Percentiles rank a stretch among this genome's conserved stretches.
These are phyloP conservation scores for Jacaranda copaia DNA, from an alignment of 257 asterid species.

Conservation along the genomic window DNA sequence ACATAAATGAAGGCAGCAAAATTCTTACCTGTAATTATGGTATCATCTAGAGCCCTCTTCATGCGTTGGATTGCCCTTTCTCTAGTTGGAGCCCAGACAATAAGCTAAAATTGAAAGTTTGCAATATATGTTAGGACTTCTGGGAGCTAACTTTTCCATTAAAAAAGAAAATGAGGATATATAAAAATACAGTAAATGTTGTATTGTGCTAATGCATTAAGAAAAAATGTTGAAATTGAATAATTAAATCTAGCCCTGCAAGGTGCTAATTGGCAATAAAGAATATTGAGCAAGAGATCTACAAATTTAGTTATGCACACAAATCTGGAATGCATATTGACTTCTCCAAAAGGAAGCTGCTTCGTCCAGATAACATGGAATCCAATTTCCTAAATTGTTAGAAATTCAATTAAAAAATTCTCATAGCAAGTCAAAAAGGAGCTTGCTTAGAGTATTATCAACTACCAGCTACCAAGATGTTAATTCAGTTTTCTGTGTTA, in stretches of 20 bases:
- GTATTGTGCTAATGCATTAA: background rate
- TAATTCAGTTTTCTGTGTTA: background rate
- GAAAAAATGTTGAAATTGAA: background rate
- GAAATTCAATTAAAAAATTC: background rate
- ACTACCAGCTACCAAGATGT: conserved; percentile 6
- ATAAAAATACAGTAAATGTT: conserved; percentile 23
- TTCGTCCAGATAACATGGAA: conserved; percentile 11
- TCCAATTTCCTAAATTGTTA: background rate
- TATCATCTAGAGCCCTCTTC: conserved; percentile 97
- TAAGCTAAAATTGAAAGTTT: conserved; percentile 60
- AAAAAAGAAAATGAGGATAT: conserved; percentile 28
- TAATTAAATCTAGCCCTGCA: background rate
- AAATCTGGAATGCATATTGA: background rate
- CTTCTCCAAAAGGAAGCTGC: conserved; percentile 9
- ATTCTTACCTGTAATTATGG: conserved; percentile 78
- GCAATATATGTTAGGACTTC: conserved; percentile 31
- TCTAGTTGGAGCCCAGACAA: conserved; percentile 99
- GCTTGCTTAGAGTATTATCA: background rate
- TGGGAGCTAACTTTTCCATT: conserved; percentile 20
- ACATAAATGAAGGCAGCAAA: background rate
- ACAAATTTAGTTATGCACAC: background rate
- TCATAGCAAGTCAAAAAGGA: background rate
- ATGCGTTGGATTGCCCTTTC: conserved; percentile 94
- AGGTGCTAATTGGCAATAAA: background rate
- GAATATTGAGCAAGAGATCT: conserved; percentile 16